phyloP scores from a whole-genome alignment of 352 stramenopile genomes.

The Phytophthora palmivora region DNA sequence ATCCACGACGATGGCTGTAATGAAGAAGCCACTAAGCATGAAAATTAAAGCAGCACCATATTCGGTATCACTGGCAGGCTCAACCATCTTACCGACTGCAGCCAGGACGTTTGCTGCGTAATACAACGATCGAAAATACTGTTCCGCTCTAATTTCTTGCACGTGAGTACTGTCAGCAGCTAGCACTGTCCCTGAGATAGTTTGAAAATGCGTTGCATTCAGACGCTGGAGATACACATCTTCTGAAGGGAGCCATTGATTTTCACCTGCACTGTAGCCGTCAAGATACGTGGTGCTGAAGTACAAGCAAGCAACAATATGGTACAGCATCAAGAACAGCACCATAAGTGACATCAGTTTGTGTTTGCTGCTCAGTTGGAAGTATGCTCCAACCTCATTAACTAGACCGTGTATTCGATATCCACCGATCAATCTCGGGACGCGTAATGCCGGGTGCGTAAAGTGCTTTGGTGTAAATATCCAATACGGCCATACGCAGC shows the following conservation, averaged over 20 bases:
- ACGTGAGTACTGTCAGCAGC: slow-evolving; percentile 29
- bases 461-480: slow-evolving; percentile 36
- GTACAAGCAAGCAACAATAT: slow-evolving; percentile 59
- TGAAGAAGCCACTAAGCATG: slow-evolving; percentile 75
- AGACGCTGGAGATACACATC: slow-evolving; percentile 48
- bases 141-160: slow-evolving; percentile 42
- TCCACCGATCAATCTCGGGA: slow-evolving; percentile 43
- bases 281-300: slow-evolving; percentile 58
- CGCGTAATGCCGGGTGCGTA: slow-evolving; percentile 18
- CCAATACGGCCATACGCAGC: slow-evolving; percentile 48
- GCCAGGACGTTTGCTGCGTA: slow-evolving; percentile 64
- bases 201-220: slow-evolving; percentile 42
- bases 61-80: slow-evolving; percentile 57
- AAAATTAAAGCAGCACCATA: slow-evolving; percentile 58
- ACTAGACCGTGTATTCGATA: slow-evolving; percentile 53
- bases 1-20: slow-evolving; percentile 74
- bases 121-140: slow-evolving; percentile 69
- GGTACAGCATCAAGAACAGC: slow-evolving; percentile 56
- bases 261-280: slow-evolving; percentile 48
- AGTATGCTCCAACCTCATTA: slow-evolving; percentile 44
- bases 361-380: slow-evolving; percentile 46
- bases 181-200: slow-evolving; percentile 33
- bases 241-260: slow-evolving; percentile 56
- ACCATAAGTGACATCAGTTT: slow-evolving; percentile 49
- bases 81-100: slow-evolving; percentile 49